Evolutionary conservation across 164 flowering plant species (phyloP).

Genomic region (Umbilicus rupestris): DNA sequence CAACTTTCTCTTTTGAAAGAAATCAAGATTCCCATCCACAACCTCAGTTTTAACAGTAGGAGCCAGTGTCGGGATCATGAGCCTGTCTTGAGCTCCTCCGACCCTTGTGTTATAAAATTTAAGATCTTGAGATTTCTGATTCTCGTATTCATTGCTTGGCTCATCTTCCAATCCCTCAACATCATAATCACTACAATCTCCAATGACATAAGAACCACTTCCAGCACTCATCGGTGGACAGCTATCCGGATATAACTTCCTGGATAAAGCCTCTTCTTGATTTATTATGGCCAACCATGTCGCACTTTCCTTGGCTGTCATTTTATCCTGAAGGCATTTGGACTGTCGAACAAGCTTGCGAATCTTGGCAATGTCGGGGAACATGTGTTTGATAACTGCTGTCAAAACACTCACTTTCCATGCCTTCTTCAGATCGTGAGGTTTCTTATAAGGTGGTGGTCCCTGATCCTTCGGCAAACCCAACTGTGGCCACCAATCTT

Average conservation of each 20-base stretch:
- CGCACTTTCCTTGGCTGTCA: conserved; percentile 53
- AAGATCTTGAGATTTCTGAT: conserved; percentile 28
- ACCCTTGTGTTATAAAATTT: conserved; percentile 14
- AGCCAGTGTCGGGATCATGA: conserved; percentile 15
- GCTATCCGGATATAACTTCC: conserved; percentile 35
- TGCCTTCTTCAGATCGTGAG: conserved; percentile 54
- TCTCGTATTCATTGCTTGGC: conserved; percentile 24
- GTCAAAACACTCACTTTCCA: conserved; percentile 51
- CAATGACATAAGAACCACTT: conserved; percentile 27
- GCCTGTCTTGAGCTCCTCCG: conserved; percentile 16
- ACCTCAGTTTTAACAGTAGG: conserved; percentile 26
- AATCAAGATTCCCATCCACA: conserved; percentile 21
- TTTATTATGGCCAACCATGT: conserved; percentile 50
- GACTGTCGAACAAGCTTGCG: conserved; percentile 56
- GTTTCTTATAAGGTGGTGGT: conserved; percentile 52
- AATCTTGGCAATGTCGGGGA: conserved; percentile 45
- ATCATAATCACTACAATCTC: conserved; percentile 43
- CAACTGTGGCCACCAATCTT: conserved; percentile 49
- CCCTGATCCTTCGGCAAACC: conserved; percentile 43
- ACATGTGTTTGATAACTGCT: conserved; percentile 54
- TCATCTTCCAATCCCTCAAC: conserved; percentile 44
- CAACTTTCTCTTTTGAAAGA: conserved; percentile 38
- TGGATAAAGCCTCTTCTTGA: conserved; percentile 40
- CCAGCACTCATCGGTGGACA: conserved; percentile 27
- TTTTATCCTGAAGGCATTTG: conserved; percentile 55